Evolutionary conservation across 2,329 filamentous ascomycete genomes (phyloP), one percentile per base, ranked within the genome.

Genomic region (Fusarium sp.): DNA sequence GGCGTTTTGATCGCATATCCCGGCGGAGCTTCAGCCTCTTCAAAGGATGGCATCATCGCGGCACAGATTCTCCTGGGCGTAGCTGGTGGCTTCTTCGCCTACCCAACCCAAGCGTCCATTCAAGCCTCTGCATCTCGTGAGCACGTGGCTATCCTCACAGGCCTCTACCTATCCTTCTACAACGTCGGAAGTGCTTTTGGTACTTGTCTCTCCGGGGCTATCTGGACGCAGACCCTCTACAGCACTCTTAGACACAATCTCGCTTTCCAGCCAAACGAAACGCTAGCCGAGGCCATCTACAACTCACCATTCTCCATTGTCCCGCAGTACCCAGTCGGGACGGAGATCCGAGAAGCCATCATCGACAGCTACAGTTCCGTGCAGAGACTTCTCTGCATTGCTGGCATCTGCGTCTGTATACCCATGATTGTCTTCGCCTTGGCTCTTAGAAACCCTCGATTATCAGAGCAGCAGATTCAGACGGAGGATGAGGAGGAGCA

Each of bases 61-160:
- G 83, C 78, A 0, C 83, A 88, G 63, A 73, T 87, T 3, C 71
- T 87, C 3, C 75, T 88, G 3, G 85, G 85, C 38, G 75, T 87
- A 37, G 83, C 83, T 1, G 84, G 84, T 10, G 85, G 85, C 1
- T 73, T 88, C 52, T 87, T 87, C 65, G 73, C 76, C 0, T 78
- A 77, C 47, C 76, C 76, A 0, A 77, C 76, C 0, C 75, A 77
- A 44, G 76, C 76, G 0, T 76, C 75, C 1, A 77, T 78, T 33
- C 77, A 78, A 39, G 74, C 77, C 0, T 75, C 76, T 0, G 74
- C 76, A 0, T 69, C 69, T 2, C 70, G 71, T 23, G 74, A 78
- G 41, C 73, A 78, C 31, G 72, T 78, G 0, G 76, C 75, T 7
- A 73, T 78, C 11, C 53, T 78, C 6, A 78, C 75, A 0, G 74